Percentiles rank a stretch among this genome's conserved stretches.
Conservation (phyloP, 1,284 basidiomycete genomes). For the Trichosporon inkin region DNA sequence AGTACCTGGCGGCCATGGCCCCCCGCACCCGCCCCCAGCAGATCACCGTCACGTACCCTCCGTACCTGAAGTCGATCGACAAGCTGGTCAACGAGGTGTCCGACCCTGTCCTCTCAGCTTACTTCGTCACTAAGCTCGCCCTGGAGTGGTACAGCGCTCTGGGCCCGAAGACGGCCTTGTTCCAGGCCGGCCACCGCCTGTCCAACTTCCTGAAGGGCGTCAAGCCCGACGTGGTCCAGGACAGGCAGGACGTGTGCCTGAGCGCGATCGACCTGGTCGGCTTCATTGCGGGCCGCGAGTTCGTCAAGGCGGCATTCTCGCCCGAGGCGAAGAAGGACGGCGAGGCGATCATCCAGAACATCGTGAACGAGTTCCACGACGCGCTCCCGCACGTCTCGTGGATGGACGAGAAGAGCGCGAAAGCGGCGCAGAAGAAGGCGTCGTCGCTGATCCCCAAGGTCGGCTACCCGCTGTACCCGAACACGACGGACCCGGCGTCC, state of each 20-base stretch:
- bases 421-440: constrained; percentile 75
- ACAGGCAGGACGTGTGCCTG: constrained; percentile 65
- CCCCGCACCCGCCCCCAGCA: constrained; percentile 68
- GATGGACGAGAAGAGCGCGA: constrained; percentile 84
- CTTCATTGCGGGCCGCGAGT: constrained; percentile 58
- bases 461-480: constrained; percentile 73
- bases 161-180: constrained; percentile 66
- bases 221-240: constrained; percentile 77
- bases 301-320: constrained; percentile 80
- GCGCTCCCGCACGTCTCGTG: constrained; percentile 75
- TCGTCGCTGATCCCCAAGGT: constrained; percentile 50
- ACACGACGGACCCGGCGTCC: constrained; percentile 68
- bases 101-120: constrained; percentile 67
- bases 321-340: constrained; percentile 74
- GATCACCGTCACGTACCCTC: constrained; percentile 79
- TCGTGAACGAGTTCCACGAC: constrained; percentile 76
- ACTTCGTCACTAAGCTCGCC: constrained; percentile 70
- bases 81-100: constrained; percentile 66
- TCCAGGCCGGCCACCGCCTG: constrained; percentile 67
- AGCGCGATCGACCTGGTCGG: constrained; percentile 52
- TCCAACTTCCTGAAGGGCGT: constrained; percentile 72
- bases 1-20: constrained; percentile 79
- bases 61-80: constrained; percentile 67
- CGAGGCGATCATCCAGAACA: constrained; percentile 75
- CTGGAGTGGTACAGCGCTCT: constrained; percentile 65